Conservation (phyloP, 352 stramenopile species). For the Pythium apleroticum region DNA sequence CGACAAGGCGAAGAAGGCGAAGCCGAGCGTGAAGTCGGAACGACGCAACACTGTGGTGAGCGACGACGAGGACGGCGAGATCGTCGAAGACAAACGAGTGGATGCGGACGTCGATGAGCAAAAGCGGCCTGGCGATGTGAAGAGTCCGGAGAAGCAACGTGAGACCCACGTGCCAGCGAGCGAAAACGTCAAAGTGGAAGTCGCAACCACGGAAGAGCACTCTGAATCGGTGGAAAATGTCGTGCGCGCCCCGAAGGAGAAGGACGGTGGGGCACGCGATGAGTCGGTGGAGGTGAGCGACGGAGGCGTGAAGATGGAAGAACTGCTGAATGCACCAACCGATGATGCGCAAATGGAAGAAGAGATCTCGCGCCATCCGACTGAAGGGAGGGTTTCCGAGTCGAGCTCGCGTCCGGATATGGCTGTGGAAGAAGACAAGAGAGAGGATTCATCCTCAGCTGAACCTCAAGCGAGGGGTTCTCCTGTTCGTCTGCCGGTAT, state of each 20-base stretch:
- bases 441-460: not conserved
- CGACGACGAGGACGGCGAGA: slow-evolving; percentile 1
- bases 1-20: slow-evolving; percentile 16
- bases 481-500: not conserved
- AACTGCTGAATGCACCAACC: not conserved
- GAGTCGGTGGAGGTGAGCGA: not conserved
- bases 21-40: slow-evolving; percentile 4
- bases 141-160: no score
- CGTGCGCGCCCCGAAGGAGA: not conserved
- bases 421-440: not conserved
- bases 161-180: not conserved
- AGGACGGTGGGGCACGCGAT: not conserved
- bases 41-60: not conserved
- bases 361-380: not conserved
- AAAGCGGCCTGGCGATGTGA: not conserved
- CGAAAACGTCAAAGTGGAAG: not conserved
- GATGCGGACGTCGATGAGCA: not conserved
- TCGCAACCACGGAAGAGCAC: not conserved
- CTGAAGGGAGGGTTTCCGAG: not conserved
- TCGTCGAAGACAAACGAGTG: not conserved
- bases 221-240: not conserved
- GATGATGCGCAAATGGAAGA: not conserved
- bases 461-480: not conserved
- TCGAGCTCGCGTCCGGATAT: not conserved
- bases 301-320: slow-evolving; percentile 9